Conservation (phyloP, 2,329 filamentous ascomycete genomes). For the Aspergillus puulaauensis region DNA sequence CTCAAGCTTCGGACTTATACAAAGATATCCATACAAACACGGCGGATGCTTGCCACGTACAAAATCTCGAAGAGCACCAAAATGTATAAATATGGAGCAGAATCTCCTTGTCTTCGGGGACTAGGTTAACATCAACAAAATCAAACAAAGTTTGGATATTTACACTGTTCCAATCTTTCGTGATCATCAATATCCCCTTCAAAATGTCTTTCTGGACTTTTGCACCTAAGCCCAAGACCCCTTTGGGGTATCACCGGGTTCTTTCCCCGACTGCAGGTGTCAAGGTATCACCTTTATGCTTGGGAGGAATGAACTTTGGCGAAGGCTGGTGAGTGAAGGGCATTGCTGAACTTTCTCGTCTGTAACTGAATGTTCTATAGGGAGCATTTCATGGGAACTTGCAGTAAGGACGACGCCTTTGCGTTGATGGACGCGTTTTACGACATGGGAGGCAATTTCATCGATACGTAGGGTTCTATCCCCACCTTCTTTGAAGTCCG, state of each 20-base stretch:
- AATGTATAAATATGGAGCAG: too few relatives aligned
- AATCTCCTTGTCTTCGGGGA: too few relatives aligned
- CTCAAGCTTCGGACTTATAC: background rate
- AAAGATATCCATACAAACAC: too few relatives aligned
- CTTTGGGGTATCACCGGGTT: conserved; percentile 53
- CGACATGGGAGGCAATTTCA: conserved; percentile 53
- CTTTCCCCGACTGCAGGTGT: conserved; percentile 53
- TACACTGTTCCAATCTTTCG: background rate
- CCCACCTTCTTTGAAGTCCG: background rate
- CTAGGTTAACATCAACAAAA: too few relatives aligned
- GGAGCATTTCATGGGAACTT: conserved; percentile 36
- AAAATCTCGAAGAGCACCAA: too few relatives aligned
- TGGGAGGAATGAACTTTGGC: conserved; percentile 58
- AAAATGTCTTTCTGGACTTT: conserved; percentile 7
- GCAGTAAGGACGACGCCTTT: conserved; percentile 49
- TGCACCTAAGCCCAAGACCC: conserved; percentile 13
- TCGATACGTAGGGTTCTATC: conserved; percentile 43
- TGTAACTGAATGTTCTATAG: background rate
- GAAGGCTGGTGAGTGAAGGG: conserved; percentile 43
- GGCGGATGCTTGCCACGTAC: too few relatives aligned
- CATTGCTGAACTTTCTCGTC: background rate
- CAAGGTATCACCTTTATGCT: conserved; percentile 54
- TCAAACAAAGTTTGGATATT: too few relatives aligned
- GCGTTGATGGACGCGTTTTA: conserved; percentile 53
- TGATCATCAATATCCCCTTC: background rate